Percentiles rank a stretch among this genome's conserved stretches.
Conservation (phyloP, 768 basidiomycete species). For the Ephemerocybe angulata region DNA sequence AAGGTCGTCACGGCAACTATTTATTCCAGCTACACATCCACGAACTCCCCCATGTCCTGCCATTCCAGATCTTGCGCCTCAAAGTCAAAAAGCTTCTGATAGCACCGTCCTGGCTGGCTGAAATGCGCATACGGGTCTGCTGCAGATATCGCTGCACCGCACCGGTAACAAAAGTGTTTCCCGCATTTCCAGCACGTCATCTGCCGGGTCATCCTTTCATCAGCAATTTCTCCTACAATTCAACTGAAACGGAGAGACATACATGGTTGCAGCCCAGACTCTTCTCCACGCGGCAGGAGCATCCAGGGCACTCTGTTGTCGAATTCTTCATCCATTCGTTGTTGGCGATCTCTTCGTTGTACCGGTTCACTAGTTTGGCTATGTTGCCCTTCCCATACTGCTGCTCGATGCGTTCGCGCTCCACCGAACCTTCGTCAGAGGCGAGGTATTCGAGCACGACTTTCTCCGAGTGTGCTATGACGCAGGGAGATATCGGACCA, state of each 20-base stretch:
- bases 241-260: constrained; percentile 27
- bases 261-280: constrained; percentile 86
- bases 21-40: too few relatives aligned
- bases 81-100: constrained; percentile 63
- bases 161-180: constrained; percentile 81
- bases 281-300: constrained; percentile 71
- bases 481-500: constrained; percentile 71
- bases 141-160: constrained; percentile 50
- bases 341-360: constrained; percentile 74
- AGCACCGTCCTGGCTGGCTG: constrained; percentile 54
- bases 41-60: constrained; percentile 31
- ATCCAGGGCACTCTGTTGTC: constrained; percentile 73
- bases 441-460: constrained; percentile 66
- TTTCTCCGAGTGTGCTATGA: constrained; percentile 60
- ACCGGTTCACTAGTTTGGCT: constrained; percentile 52
- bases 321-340: constrained; percentile 65
- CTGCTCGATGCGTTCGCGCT: constrained; percentile 51
- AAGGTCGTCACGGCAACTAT: constrained; percentile 17
- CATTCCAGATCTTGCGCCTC: constrained; percentile 43
- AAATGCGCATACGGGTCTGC: constrained; percentile 68
- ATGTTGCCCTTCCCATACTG: constrained; percentile 64
- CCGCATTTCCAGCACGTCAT: constrained; percentile 77
- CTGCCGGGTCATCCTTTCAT: constrained; percentile 29
- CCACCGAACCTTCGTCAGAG: constrained; percentile 46
- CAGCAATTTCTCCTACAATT: constrained; percentile 7